Base-by-base conservation (phyloP, 2,329 filamentous ascomycete genomes). In the Curvularia lunata region DNA sequence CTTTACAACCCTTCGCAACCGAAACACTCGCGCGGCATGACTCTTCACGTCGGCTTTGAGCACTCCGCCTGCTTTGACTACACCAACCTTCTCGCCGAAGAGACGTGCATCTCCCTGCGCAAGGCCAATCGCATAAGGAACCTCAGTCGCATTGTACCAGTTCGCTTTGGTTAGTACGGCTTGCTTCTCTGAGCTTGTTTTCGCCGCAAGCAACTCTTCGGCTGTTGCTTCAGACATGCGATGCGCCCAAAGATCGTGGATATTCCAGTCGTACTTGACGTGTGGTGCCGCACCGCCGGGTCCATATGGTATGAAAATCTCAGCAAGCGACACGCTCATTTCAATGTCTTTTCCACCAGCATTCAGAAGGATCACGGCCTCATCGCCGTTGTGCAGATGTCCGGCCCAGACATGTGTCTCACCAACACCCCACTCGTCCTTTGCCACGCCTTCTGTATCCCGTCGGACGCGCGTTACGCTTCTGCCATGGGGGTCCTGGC, bases 381-480 rank as follows among this genome's bases (percentile, higher is more conserved):
- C 51, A 25, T 70, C 67, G 5, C 66, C 64, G 23, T 70, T 69
- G 12, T 62, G 60, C 0, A 70, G 51, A 10, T 67, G 56, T 2
- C 67, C 66, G 7, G 58, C 60, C 67, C 67, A 70, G 19, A 70
- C 65, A 38, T 68, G 66, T 4, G 65, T 70, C 51, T 70, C 67
- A 12, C 67, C 67, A 18, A 67, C 56, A 2, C 67, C 67, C 50
- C 64, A 69, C 28, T 65, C 59, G 23, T 70, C 66, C 37, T 68
- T 64, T 16, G 63, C 58, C 4, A 66, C 61, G 9, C 58, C 60
- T 13, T 54, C 50, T 7, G 61, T 68, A 43, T 69, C 62, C 21
- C 57, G 48, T 41, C 62, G 55, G 6, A 70, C 66, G 16, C 66
- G 65, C 13, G 66, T 70, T 7, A 67, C 64, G 12, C 60, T 64